These are phyloP conservation scores for Bromus sterilis DNA, from an alignment of 176 grass and related monocot species.

Conservation along the genomic window DNA sequence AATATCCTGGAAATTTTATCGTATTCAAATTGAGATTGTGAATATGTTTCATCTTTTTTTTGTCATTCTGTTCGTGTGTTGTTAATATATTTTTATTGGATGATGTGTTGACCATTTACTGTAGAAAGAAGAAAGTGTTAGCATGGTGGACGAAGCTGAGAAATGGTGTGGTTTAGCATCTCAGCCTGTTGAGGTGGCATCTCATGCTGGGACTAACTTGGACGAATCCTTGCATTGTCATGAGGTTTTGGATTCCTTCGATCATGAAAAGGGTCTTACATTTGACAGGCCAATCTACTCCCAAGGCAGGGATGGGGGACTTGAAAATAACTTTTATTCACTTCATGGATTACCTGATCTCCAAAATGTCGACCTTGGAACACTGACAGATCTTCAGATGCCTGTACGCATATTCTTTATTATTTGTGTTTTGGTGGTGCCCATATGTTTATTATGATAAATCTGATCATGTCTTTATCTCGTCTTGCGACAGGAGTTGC, in stretches of 20 bases:
- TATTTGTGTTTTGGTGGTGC: not conserved
- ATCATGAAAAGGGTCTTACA: constrained; percentile 17
- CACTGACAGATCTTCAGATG: no score
- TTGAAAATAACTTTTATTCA: no score
- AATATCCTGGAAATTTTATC: not conserved
- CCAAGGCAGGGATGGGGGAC: constrained; percentile 8
- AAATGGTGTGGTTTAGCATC: no score
- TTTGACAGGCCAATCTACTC: constrained; percentile 33
- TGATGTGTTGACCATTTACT: not conserved
- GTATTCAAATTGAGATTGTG: no score
- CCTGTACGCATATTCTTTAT: no score
- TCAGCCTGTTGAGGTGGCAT: no score
- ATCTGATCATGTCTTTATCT: not conserved
- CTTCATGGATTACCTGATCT: constrained; percentile 46
- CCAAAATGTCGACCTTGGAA: no score
- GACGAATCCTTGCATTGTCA: constrained; percentile 54
- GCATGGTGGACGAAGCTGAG: constrained; percentile 29
- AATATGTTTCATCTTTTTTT: not conserved
- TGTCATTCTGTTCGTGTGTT: not conserved
- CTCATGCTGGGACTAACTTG: constrained; percentile 20
- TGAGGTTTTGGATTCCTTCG: constrained; percentile 55
- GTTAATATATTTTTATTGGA: not conserved
- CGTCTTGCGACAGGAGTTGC: constrained; percentile 43
- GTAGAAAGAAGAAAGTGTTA: constrained; percentile 20
- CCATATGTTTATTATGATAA: constrained; percentile 3